Base-by-base conservation (phyloP, 257 asterid species). In the Solanum habrochaites region DNA sequence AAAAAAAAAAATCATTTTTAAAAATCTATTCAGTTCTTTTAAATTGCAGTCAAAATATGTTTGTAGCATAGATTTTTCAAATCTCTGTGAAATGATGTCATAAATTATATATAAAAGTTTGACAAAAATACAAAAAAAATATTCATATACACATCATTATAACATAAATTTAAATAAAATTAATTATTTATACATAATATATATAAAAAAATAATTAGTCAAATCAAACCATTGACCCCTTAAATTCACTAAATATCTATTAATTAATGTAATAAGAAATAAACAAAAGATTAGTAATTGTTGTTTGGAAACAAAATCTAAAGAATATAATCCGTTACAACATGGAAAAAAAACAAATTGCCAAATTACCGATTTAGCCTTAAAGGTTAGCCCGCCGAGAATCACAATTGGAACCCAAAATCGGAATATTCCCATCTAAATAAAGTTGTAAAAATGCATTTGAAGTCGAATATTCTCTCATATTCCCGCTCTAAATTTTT, bases 381-480 rank as follows among this genome's bases (percentile, higher is more conserved):
- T 40, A 18, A 1, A 40, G 23, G 0, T 71, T 37, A 12, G 67
- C 81, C 67, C 11, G 81, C 81, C 78, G 32, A n/a, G 81, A 66
- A 42, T 66, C 64, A 25, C 7, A 66, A 39, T 31, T 1, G 43
- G 42, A 85, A 16, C 81, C 78, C 42, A 67, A 7, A 37, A n/a
- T 15, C 4, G 52, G 90, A 40, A 89, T 89, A 89, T 86, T 74
- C 90, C 90, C 75, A 43, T 39, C 37, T 39, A n/a, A 40, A 37
- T 39, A n/a, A 40, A 37, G 40, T 23, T 27, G 86, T 14, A 37
- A 83, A 82, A 82, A 7, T 20, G 43, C 69, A 9, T 23, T 29
- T 32, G 39, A 13, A 86, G n/a, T 56, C 23, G 89, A 85, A 89
- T 89, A 89, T 87, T 85, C 91, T 47, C 86, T 27, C 83, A 35